Percentiles rank a stretch among this genome's conserved stretches.
Conservation (phyloP, 371 early-diverging fungal genomes). For the Mortierella sp. region DNA sequence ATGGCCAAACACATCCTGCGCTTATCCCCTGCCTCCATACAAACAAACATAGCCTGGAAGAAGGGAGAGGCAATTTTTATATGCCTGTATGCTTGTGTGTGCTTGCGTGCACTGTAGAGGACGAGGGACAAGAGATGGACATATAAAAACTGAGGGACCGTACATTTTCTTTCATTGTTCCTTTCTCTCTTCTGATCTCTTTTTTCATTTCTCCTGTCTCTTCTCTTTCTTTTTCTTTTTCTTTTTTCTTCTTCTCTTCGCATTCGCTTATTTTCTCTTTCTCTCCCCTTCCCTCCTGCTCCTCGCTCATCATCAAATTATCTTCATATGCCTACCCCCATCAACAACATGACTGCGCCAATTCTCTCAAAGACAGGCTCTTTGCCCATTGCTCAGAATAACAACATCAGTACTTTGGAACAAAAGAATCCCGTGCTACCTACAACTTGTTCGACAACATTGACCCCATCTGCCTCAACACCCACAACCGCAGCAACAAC, state of each 20-base stretch:
- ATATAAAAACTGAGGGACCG: neutral
- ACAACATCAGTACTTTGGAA: neutral
- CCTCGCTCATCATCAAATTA: neutral
- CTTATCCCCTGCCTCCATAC: too few species aligned
- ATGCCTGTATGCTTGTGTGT: too few species aligned
- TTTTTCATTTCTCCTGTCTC: neutral
- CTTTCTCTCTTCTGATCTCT: neutral
- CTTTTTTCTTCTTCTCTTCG: neutral
- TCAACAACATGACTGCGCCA: constrained; percentile 10
- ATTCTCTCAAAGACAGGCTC: neutral
- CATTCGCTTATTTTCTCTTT: neutral
- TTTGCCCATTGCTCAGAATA: neutral
- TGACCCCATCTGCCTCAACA: neutral
- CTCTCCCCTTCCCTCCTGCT: neutral
- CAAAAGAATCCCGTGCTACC: neutral
- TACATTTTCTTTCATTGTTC: neutral
- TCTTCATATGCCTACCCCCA: constrained; percentile 13
- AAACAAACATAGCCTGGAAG: too few species aligned
- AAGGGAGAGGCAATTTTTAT: too few species aligned
- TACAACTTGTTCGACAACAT: neutral
- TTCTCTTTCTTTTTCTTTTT: neutral
- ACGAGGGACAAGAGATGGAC: neutral
- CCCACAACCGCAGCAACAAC: neutral
- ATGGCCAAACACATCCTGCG: too few species aligned
- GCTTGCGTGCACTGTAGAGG: too few species aligned